Evolutionary conservation across 805 yeast genomes (phyloP), one percentile per base, ranked within the genome.

Genomic region (Hanseniaspora mollemarum): DNA sequence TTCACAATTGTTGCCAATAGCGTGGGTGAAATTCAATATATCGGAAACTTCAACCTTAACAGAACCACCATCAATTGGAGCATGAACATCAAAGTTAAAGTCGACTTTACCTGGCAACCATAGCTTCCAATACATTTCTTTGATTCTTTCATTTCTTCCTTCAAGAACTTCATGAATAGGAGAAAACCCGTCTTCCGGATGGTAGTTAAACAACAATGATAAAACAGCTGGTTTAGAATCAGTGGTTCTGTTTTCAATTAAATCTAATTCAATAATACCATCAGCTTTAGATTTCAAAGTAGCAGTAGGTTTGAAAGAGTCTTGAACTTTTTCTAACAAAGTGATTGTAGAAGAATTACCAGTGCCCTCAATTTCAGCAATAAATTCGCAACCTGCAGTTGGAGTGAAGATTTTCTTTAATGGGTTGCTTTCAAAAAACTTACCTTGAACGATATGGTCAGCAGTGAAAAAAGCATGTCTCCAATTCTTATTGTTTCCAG

Each of bases 1-100:
- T 71, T 92, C 97, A 68, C 95, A 87, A 58, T 83, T 83, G 77
- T 92, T 92, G 59, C 96, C 96, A 64, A 92, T 86, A 54, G 96
- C 96, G 60, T 88, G 96, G 31, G 95, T 88, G 67, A 92, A 87
- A 67, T 88, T 95, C 55, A 87, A 76, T 65, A 92, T 84, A 56
- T 79, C 85, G 66, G 81, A 75, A 48, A 81, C 79, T 49, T 84
- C 78, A 55, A 92, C 81, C 29, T 76, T 75, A 54, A 78, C 73
- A 16, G 72, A 80, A 49, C 76, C 77, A 63, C 94, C 95, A 51
- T 76, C 72, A 62, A 92, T 82, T 41, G 76, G 74, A 57, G 79
- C 71, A 59, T 78, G 74, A 57, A 85, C 85, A 62, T 83, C 83
- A 59, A 83, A 80, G 60, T 80, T 74, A 53, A 75, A 62, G 56